These are phyloP conservation scores for Halophytophthora batemanensis DNA, from an alignment of 352 stramenopile species.

Conservation along the genomic window DNA sequence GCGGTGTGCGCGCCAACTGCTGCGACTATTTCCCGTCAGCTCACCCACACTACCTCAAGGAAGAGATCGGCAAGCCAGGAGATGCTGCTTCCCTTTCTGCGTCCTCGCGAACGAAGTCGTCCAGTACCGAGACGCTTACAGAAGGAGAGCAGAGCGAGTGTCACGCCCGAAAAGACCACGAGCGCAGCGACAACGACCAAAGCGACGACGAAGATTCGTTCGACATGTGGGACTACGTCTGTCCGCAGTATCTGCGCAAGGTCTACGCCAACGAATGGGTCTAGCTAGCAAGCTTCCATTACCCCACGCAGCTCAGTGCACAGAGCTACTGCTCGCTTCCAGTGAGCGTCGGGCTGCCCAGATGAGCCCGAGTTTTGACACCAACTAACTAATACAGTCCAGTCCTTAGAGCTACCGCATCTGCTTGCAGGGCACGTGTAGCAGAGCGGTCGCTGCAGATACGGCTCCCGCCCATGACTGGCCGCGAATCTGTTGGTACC, in stretches of 20 bases:
- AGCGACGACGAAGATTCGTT: constrained; percentile 28
- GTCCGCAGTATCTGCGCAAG: constrained; percentile 36
- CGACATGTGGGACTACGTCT: constrained; percentile 63
- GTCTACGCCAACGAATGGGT: constrained; percentile 48
- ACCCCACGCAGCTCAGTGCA: constrained; percentile 11
- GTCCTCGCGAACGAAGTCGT: constrained; percentile 2
- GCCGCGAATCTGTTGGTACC: too few relatives aligned
- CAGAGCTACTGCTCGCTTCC: neutral
- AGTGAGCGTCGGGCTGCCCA: too few relatives aligned
- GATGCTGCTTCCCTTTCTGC: constrained; percentile 8
- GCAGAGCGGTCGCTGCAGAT: too few relatives aligned
- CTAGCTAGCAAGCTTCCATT: constrained; percentile 8
- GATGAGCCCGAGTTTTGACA: too few relatives aligned
- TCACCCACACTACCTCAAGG: constrained; percentile 30
- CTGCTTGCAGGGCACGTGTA: too few relatives aligned
- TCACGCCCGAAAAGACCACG: neutral
- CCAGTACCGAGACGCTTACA: constrained; percentile 6
- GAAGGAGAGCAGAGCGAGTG: constrained; percentile 7
- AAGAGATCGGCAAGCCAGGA: constrained; percentile 12
- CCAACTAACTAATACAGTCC: too few relatives aligned
- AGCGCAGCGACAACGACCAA: constrained; percentile 1
- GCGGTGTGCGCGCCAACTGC: constrained; percentile 28
- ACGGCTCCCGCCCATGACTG: too few relatives aligned
- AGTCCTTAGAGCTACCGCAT: too few relatives aligned
- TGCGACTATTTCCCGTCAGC: constrained; percentile 33